Conservation (phyloP, 345 rosid species). For the Brassica cretica region DNA sequence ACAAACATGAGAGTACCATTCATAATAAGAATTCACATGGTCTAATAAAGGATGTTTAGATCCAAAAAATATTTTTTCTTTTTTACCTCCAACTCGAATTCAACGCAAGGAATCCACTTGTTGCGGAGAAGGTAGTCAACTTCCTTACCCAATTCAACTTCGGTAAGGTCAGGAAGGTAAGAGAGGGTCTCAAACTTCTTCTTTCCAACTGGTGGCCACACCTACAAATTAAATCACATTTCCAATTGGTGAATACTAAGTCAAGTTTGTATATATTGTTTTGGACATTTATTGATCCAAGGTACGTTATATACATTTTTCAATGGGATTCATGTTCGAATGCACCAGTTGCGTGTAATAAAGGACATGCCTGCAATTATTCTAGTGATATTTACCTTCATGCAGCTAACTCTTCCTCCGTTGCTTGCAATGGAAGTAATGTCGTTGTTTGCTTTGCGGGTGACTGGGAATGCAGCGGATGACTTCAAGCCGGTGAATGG, state of each 20-base stretch:
- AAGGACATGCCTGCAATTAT: neutral
- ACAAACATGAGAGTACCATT: neutral
- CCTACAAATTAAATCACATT: conserved; percentile 26
- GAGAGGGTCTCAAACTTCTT: neutral
- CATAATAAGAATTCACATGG: neutral
- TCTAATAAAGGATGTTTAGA: neutral
- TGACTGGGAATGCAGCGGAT: neutral
- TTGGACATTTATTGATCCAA: neutral
- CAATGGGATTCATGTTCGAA: neutral
- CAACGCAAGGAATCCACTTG: conserved; percentile 2
- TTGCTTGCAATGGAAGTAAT: neutral
- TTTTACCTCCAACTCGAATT: neutral
- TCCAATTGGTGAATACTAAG: neutral
- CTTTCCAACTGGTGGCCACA: neutral
- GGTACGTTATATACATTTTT: neutral
- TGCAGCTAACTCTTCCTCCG: neutral
- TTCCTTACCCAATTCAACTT: neutral
- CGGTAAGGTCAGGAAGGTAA: neutral
- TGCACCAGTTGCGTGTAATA: neutral
- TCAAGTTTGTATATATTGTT: neutral
- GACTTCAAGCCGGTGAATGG: neutral
- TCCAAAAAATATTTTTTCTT: neutral
- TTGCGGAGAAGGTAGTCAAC: neutral
- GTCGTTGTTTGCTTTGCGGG: neutral
- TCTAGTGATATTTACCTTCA: neutral